A percentile compares a stretch with the other conserved stretches of the same genome.
phyloP scores from a whole-genome alignment of 1,284 basidiomycete genomes.

The Malassezia pachydermatis region DNA sequence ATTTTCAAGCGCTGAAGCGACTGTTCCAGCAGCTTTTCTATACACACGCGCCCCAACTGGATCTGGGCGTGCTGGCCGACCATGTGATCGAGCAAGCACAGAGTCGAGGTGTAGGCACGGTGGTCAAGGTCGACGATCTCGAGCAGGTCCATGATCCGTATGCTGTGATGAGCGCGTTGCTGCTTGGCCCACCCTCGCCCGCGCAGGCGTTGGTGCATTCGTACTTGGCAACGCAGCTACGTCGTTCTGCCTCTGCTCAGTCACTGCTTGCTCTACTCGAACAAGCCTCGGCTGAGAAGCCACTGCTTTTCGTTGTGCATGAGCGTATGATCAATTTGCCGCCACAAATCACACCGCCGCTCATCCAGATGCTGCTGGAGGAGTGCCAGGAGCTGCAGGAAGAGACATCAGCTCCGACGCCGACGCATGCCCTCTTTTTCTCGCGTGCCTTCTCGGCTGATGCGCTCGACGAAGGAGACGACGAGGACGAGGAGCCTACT shows the following conservation, averaged over 20 bases:
- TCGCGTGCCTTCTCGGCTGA: slow-evolving; percentile 41
- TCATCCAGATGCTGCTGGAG: slow-evolving; percentile 41
- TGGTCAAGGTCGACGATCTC: slow-evolving; percentile 38
- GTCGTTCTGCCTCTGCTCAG: slow-evolving; percentile 20
- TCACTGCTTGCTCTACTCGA: slow-evolving; percentile 23
- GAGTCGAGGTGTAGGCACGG: slow-evolving; percentile 29
- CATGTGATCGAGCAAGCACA: slow-evolving; percentile 24
- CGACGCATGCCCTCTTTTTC: slow-evolving; percentile 37
- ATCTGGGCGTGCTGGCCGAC: slow-evolving; percentile 29
- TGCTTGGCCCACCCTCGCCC: slow-evolving; percentile 14
- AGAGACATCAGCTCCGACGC: slow-evolving; percentile 14
- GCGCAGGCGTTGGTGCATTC: slow-evolving; percentile 4
- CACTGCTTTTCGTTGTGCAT: slow-evolving; percentile 33
- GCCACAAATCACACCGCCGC: slow-evolving; percentile 32
- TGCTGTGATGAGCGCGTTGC: slow-evolving; percentile 36
- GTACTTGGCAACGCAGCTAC: slow-evolving; percentile 24
- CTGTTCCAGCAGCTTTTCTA: slow-evolving; percentile 45
- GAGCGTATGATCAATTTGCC: slow-evolving; percentile 47
- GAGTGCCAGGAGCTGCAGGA: slow-evolving; percentile 21
- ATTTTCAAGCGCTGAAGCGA: slow-evolving; percentile 37
- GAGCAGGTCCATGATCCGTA: slow-evolving; percentile 44
- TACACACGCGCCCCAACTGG: slow-evolving; percentile 38
- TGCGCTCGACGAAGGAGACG: slow-evolving; percentile 38
- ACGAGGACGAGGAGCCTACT: slow-evolving; percentile 30
- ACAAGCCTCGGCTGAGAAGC: slow-evolving; percentile 21